Percentiles rank a stretch among this genome's conserved stretches.
phyloP scores from a whole-genome alignment of 176 grass and related monocot species.

The Cocos nucifera region DNA sequence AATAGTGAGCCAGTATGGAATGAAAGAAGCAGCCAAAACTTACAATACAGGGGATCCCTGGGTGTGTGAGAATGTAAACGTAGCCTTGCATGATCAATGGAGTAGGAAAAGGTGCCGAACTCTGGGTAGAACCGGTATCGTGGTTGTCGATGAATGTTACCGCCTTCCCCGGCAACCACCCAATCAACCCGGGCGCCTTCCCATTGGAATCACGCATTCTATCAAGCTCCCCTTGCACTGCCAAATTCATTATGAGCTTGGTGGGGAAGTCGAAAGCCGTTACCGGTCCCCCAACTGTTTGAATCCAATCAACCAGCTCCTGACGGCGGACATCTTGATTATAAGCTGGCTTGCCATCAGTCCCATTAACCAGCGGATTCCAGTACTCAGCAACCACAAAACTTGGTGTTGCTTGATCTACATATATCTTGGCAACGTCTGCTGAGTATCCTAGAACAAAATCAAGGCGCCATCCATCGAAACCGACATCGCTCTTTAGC shows the following conservation, averaged over 20 bases:
- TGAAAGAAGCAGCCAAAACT: conserved; percentile 13
- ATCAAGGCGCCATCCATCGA: conserved; percentile 76
- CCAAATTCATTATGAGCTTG: conserved; percentile 60
- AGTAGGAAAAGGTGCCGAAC: conserved; percentile 64
- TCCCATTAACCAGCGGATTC: conserved; percentile 33
- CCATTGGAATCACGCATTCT: conserved; percentile 33
- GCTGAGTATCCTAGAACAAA: conserved; percentile 66
- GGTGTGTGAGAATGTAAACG: conserved; percentile 85
- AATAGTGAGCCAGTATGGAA: no score
- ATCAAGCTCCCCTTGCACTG: conserved; percentile 56
- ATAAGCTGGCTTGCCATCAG: conserved; percentile 25
- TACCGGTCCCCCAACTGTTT: conserved; percentile 25
- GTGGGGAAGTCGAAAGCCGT: conserved; percentile 70
- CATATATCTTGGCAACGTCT: conserved; percentile 57
- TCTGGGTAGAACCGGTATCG: conserved; percentile 76
- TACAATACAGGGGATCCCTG: conserved; percentile 68
- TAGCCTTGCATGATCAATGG: conserved; percentile 90
- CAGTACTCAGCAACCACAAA: conserved; percentile 72
- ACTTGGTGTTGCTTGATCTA: conserved; percentile 37
- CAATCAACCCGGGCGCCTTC: conserved; percentile 69
- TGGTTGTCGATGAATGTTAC: conserved; percentile 82
- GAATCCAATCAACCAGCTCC: conserved; percentile 69
- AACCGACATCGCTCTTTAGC: conserved; percentile 70
- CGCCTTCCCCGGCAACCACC: conserved; percentile 56
- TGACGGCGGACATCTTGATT: conserved; percentile 49